Evolutionary conservation across 1,139 yeast species (phyloP), one percentile per base, ranked within the genome.

Genomic region (Blastobotrys malaysiensis): DNA sequence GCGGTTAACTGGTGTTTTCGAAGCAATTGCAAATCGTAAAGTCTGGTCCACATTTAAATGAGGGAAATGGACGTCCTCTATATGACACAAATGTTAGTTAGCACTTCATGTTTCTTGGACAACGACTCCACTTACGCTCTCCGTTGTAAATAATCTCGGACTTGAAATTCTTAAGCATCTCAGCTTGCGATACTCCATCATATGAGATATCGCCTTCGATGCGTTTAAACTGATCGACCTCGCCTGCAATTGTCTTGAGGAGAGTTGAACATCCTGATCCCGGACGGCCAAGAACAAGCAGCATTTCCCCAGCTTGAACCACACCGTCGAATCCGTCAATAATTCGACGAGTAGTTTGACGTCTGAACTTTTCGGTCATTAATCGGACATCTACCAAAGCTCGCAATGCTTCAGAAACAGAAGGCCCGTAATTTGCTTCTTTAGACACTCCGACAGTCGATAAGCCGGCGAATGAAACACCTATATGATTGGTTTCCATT

Each of bases 231-330:
- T 70, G 73, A 18, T 67, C 66, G 18, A 71, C 73, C 61, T 78
- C 79, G 58, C 84, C 84, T 53, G 83, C 75, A 49, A 80, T 58
- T 26, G 81, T 71, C 63, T 80, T 80, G 62, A 82, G 70, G 31
- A 82, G 70, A n/a, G 84, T 76, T 1, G 84, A 74, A 64, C 86
- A 81, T 55, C 86, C 86, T 18, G 85, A 79, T 54, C 86, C 86
- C 3, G 86, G 86, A 61, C 83, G 74, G 55, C 86, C 86, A 50
- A 81, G 73, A 1, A 80, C 84, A 59, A 80, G 70, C 47, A 79
- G 72, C 79, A 80, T 77, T 64, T 80, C 84, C 56, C 84, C 84
- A 11, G 80, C 52, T 43, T 54, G 51, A n/a, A 58, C 57, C 16
- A 58, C 46, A 4, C 61, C 63, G 31, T 53, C 53, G 9, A 53